Conservation (phyloP, 2,329 filamentous ascomycete species). For the Aspergillus sp. region DNA sequence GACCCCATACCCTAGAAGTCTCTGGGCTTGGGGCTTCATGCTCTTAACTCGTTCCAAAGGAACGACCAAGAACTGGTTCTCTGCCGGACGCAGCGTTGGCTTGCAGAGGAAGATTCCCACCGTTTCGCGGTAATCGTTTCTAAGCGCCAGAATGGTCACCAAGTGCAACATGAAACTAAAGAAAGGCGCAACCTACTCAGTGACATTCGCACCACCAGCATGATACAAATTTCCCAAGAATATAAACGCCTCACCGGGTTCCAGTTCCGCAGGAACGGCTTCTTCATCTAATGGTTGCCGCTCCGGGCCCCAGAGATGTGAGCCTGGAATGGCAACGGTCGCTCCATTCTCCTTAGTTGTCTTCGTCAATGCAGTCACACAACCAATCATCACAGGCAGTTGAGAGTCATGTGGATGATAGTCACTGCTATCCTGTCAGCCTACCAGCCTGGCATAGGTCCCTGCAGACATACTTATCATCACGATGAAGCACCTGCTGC, state of each 20-base stretch:
- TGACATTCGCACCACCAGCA: constrained; percentile 43
- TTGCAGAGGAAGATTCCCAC: constrained; percentile 40
- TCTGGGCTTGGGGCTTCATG: constrained; percentile 35
- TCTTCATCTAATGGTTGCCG: constrained; percentile 42
- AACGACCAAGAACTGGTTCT: constrained; percentile 39
- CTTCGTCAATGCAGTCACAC: constrained; percentile 43
- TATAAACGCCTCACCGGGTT: constrained; percentile 45
- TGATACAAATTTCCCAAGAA: constrained; percentile 47
- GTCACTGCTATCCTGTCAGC: constrained; percentile 12
- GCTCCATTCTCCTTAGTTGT: constrained; percentile 48
- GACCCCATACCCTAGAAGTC: constrained; percentile 39
- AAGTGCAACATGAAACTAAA: neutral
- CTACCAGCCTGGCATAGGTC: neutral
- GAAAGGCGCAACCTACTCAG: constrained; percentile 18
- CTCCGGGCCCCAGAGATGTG: constrained; percentile 46
- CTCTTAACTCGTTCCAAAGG: constrained; percentile 32
- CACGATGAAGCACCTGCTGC: constrained; percentile 43
- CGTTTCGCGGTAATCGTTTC: constrained; percentile 32
- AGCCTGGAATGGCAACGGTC: constrained; percentile 45
- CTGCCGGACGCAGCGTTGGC: constrained; percentile 36
- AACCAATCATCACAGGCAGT: constrained; percentile 43
- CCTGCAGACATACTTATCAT: constrained; percentile 33
- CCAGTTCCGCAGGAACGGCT: constrained; percentile 43
- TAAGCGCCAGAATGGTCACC: neutral
- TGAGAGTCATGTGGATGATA: constrained; percentile 35